A percentile compares a stretch with the other conserved stretches of the same genome.
These are phyloP conservation scores for Hyaloscypha variabilis DNA, from an alignment of 495 filamentous ascomycete species.

Conservation along the genomic window DNA sequence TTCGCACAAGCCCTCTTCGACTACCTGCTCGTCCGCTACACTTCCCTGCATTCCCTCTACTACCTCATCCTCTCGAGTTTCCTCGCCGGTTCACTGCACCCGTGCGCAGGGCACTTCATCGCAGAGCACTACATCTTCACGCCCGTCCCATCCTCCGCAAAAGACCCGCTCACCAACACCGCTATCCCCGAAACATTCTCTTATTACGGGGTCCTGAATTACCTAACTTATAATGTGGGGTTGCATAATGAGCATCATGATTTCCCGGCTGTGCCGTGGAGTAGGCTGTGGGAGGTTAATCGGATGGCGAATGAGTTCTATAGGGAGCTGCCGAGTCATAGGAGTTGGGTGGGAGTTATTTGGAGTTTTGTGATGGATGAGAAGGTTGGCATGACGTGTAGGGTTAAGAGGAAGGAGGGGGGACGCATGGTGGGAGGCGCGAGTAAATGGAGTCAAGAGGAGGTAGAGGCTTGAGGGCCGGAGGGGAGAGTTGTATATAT, in stretches of 20 bases:
- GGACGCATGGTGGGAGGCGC: conserved; percentile 58
- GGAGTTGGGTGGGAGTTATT: conserved; percentile 89
- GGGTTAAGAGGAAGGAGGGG: conserved; percentile 89
- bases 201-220: conserved; percentile 93
- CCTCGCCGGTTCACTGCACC: conserved; percentile 91
- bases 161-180: conserved; percentile 58
- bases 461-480: conserved; percentile 47
- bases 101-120: conserved; percentile 97
- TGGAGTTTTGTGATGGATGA: conserved; percentile 94
- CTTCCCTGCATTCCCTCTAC: conserved; percentile 61
- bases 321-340: conserved; percentile 79
- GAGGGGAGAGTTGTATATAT: background rate
- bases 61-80: conserved; percentile 90
- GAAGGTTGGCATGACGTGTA: conserved; percentile 83
- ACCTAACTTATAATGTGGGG: conserved; percentile 95
- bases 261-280: conserved; percentile 97
- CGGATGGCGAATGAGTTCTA: conserved; percentile 93
- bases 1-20: conserved; percentile 78
- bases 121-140: conserved; percentile 99
- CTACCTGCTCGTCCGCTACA: conserved; percentile 58
- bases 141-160: conserved; percentile 57
- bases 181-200: conserved; percentile 92
- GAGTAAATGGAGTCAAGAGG: conserved; percentile 48
- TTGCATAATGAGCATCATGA: conserved; percentile 99
- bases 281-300: conserved; percentile 71